Conservation (phyloP, 768 basidiomycete genomes). For the Podaxis sp. region DNA sequence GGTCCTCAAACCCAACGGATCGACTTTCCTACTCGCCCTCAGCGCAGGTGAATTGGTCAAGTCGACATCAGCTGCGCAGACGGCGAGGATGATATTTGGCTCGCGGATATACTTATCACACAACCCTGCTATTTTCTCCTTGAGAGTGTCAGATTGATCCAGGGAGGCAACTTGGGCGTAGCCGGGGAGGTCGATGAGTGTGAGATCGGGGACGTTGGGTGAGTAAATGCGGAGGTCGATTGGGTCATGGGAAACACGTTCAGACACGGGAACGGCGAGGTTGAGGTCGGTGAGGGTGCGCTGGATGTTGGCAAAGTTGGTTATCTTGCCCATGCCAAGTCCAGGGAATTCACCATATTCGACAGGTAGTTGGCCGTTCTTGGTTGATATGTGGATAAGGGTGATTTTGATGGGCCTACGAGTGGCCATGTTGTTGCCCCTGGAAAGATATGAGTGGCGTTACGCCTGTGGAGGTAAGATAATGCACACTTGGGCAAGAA, state of each 20-base stretch:
- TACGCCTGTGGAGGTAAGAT: neutral
- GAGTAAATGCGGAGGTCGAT: conserved; percentile 98
- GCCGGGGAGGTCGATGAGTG: conserved; percentile 95
- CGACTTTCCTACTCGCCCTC: conserved; percentile 88
- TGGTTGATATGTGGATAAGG: conserved; percentile 83
- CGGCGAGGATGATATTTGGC: conserved; percentile 96
- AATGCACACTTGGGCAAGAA: conserved; percentile 91
- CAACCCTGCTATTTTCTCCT: conserved; percentile 84
- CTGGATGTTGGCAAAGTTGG: conserved; percentile 88
- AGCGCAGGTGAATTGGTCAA: conserved; percentile 96
- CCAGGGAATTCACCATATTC: conserved; percentile 96
- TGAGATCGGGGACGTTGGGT: conserved; percentile 93
- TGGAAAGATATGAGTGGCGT: conserved; percentile 28
- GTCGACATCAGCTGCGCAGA: conserved; percentile 98
- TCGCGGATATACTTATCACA: conserved; percentile 99
- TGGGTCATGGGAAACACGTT: conserved; percentile 91
- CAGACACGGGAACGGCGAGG: conserved; percentile 81
- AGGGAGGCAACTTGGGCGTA: conserved; percentile 93
- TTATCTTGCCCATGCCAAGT: conserved; percentile 84
- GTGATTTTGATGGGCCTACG: conserved; percentile 97
- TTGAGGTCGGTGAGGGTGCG: conserved; percentile 93
- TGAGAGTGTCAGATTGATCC: conserved; percentile 93
- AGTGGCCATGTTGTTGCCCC: conserved; percentile 99
- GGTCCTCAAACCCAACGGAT: conserved; percentile 91
- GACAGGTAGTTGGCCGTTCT: conserved; percentile 48